Percentiles rank a stretch among this genome's conserved stretches.
Conservation (phyloP, 2,329 filamentous ascomycete genomes). For the Plectosphaerella sp. region DNA sequence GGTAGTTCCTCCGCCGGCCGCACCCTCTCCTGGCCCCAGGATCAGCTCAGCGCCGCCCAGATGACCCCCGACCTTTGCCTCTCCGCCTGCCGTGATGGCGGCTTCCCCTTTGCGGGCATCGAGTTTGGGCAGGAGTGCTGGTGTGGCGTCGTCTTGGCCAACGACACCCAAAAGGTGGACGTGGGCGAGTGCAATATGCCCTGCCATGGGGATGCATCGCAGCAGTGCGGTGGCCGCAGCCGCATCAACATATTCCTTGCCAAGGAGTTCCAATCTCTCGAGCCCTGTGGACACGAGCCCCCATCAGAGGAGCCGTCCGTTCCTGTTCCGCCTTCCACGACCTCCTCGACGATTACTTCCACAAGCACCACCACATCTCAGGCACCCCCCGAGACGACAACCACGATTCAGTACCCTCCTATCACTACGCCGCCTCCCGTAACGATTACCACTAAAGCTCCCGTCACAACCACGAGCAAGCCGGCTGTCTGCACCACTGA, state of each 20-base stretch:
- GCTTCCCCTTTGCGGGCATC: conserved; percentile 43
- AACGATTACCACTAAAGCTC: conserved; percentile 16
- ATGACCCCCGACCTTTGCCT: conserved; percentile 40
- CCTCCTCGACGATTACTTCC: conserved; percentile 10
- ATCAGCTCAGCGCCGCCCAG: conserved; percentile 24
- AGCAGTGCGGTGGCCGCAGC: conserved; percentile 38
- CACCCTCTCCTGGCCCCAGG: conserved; percentile 39
- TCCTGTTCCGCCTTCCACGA: conserved; percentile 7
- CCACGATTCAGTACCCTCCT: conserved; percentile 4
- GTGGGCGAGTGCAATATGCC: conserved; percentile 40
- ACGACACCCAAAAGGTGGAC: conserved; percentile 31
- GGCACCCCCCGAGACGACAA: conserved; percentile 5
- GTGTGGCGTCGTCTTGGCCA: conserved; percentile 49
- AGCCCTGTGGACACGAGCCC: conserved; percentile 41
- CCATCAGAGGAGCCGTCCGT: conserved; percentile 8
- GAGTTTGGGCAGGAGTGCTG: conserved; percentile 36
- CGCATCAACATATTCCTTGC: conserved; percentile 43
- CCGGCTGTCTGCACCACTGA: conserved; percentile 44
- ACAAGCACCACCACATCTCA: conserved; percentile 8
- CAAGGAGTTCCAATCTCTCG: conserved; percentile 41
- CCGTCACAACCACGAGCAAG: conserved; percentile 28
- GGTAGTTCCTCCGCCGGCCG: conserved; percentile 36
- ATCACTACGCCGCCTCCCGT: conserved; percentile 14
- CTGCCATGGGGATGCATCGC: conserved; percentile 42
- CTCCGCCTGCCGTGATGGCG: conserved; percentile 33